Conservation (phyloP, 495 filamentous ascomycete species). For the Neurospora sp. region DNA sequence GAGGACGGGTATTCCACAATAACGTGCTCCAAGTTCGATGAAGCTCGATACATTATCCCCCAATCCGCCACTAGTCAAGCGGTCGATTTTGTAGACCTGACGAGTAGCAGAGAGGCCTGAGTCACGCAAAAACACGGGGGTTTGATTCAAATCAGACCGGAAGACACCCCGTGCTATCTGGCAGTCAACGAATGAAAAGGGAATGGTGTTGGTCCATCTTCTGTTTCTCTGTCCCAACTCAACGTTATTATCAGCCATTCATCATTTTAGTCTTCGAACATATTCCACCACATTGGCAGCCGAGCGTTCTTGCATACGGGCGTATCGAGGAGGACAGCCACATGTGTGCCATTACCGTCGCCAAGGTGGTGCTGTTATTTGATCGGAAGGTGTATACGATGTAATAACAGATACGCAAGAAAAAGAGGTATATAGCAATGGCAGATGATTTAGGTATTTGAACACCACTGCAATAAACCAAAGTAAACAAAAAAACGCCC, state of each 20-base stretch:
- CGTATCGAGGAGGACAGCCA: background rate
- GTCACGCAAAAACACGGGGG: background rate
- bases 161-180: background rate
- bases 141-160: background rate
- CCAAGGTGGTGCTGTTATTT: background rate
- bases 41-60: background rate
- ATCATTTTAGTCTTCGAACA: background rate
- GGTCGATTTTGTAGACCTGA: too few relatives aligned
- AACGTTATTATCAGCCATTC: background rate
- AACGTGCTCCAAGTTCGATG: background rate
- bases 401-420: background rate
- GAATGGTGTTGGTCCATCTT: background rate
- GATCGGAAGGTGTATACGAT: background rate
- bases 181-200: background rate
- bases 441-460: background rate
- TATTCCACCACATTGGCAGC: background rate
- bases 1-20: background rate
- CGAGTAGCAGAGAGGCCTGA: background rate
- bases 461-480: background rate
- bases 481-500: background rate
- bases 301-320: background rate
- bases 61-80: too few relatives aligned
- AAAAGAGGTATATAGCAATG: background rate
- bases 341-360: background rate
- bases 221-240: background rate